These are phyloP conservation scores for Mortierella claussenii DNA, from an alignment of 192 early-diverging fungal species.

Conservation along the genomic window DNA sequence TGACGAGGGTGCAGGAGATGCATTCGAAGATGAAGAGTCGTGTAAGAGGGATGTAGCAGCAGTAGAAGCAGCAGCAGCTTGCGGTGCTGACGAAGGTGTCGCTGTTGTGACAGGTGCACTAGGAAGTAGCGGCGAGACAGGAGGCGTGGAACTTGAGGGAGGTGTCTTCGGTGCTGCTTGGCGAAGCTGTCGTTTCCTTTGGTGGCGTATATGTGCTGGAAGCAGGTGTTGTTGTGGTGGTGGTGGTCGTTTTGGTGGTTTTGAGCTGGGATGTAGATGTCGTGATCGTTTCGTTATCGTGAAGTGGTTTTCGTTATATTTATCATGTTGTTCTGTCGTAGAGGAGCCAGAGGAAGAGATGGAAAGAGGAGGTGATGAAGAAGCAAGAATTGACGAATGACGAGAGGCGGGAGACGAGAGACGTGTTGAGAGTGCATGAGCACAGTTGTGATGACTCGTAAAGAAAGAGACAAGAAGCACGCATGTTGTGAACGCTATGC, in stretches of 20 bases:
- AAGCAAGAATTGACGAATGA: too few relatives aligned
- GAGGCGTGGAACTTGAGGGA: neutral
- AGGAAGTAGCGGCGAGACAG: neutral
- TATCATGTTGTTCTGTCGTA: neutral
- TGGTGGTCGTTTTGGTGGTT: neutral
- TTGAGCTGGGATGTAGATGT: too few relatives aligned
- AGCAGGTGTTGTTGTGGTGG: neutral
- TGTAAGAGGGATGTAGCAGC: neutral
- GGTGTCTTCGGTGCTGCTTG: neutral
- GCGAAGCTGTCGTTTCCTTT: neutral
- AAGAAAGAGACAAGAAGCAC: too few relatives aligned
- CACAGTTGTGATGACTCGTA: too few relatives aligned
- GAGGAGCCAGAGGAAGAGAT: neutral
- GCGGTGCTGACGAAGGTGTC: neutral
- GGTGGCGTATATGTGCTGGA: neutral
- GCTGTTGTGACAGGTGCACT: neutral
- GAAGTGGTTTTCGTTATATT: neutral
- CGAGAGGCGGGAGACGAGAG: too few relatives aligned
- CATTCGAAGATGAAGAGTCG: neutral
- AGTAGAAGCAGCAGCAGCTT: neutral
- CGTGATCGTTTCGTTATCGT: conserved; percentile 2
- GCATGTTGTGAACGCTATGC: too few relatives aligned
- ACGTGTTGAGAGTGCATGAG: too few relatives aligned
- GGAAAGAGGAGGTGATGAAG: conserved; percentile 2
- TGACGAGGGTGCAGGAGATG: neutral